phyloP scores from a whole-genome alignment of 306 rosid genomes.

The Cicer cuneatum region DNA sequence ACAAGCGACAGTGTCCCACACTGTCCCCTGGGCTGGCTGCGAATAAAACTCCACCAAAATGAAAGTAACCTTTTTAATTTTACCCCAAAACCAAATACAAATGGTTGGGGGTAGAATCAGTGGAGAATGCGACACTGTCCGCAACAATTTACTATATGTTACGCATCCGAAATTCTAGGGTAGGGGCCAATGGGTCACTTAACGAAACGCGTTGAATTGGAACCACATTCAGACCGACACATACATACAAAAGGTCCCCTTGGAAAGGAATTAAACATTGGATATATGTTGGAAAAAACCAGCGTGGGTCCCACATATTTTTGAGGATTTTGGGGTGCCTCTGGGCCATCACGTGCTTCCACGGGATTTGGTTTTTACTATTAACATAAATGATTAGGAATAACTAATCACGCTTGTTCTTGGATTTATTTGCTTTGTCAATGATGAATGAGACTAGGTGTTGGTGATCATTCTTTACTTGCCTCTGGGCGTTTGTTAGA shows the following conservation, averaged over 20 bases:
- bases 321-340: conserved; percentile 17
- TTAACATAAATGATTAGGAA: conserved; percentile 40
- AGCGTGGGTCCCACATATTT: conserved; percentile 38
- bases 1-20: too few species aligned
- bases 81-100: not conserved
- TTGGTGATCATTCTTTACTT: not conserved
- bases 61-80: not conserved
- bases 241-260: conserved; percentile 3
- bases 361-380: not conserved
- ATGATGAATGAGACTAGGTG: not conserved
- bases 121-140: not conserved
- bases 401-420: not conserved
- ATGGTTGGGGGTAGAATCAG: not conserved
- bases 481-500: not conserved
- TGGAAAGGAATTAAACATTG: not conserved
- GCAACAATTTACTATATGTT: not conserved
- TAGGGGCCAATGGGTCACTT: conserved; percentile 22
- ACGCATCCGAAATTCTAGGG: not conserved
- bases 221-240: conserved; percentile 16
- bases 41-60: too few species aligned
- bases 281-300: not conserved
- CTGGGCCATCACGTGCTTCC: conserved; percentile 41
- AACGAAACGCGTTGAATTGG: not conserved
- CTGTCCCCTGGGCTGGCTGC: too few species aligned
- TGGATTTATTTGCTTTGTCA: conserved; percentile 14